Evolutionary conservation across 345 rosid genomes (phyloP).

Genomic region (Citrus sp.): DNA sequence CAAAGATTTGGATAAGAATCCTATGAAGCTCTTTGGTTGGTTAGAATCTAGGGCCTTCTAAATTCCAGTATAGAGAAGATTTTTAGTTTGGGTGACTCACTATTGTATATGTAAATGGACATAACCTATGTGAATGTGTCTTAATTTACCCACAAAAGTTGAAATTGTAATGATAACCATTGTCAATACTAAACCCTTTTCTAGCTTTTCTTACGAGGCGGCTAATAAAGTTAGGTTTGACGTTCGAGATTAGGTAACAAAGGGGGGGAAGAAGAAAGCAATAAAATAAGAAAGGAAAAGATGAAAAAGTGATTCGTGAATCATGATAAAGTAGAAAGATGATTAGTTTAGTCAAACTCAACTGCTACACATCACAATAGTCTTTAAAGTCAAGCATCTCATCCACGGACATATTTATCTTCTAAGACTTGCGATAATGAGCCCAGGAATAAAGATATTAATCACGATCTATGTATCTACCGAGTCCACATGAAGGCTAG

Average conservation of each 20-base stretch:
- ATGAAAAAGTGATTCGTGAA: neutral
- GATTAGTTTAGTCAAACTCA: neutral
- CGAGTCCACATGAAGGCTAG: no score
- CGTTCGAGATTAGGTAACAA: neutral
- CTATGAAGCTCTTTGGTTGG: neutral
- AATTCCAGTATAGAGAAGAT: neutral
- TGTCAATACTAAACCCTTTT: neutral
- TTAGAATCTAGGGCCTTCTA: neutral
- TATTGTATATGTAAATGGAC: no score
- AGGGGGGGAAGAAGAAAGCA: neutral
- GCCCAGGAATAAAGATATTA: neutral
- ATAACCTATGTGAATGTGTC: no score
- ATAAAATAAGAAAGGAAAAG: neutral
- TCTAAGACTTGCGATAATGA: neutral
- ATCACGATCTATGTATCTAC: neutral
- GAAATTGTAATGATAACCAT: no score
- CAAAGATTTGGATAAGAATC: slow-evolving; percentile 6
- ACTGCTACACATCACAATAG: neutral
- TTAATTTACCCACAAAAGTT: no score
- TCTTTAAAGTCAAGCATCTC: neutral
- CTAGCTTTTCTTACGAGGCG: neutral
- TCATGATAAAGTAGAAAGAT: neutral
- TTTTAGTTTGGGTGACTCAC: no score
- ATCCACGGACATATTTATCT: neutral
- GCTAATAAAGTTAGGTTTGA: neutral